Conservation (phyloP, 164 flowering plant species). For the Annona squamosa region DNA sequence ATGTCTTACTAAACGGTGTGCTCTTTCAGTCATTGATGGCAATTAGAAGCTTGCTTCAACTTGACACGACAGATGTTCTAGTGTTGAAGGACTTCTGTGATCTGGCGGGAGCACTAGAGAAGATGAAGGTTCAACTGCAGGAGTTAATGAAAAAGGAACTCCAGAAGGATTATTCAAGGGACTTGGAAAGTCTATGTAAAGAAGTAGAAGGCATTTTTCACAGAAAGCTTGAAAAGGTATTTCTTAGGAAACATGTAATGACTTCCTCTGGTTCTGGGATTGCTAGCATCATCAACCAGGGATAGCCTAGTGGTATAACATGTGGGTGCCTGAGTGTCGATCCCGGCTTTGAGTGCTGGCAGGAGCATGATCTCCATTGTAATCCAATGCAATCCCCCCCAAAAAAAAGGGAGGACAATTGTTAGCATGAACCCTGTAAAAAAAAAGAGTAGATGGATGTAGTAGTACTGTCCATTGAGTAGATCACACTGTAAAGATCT, state of each 20-base stretch:
- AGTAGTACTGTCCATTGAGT: too few species aligned
- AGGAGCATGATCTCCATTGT: too few species aligned
- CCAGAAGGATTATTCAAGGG: slow-evolving; percentile 47
- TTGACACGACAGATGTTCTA: slow-evolving; percentile 42
- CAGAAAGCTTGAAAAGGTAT: slow-evolving; percentile 48
- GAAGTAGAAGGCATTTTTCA: slow-evolving; percentile 63
- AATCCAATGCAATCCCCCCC: too few species aligned
- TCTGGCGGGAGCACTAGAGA: slow-evolving; percentile 55
- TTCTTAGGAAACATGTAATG: not conserved
- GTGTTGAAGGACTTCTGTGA: slow-evolving; percentile 57
- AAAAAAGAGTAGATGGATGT: too few species aligned
- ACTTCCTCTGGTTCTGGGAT: not conserved
- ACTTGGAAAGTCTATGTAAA: slow-evolving; percentile 58
- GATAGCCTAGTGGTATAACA: not conserved
- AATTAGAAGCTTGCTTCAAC: slow-evolving; percentile 62
- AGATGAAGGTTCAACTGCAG: slow-evolving; percentile 47
- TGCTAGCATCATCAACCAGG: not conserved
- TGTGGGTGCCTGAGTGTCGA: not conserved
- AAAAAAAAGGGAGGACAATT: too few species aligned
- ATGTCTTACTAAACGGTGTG: not conserved
- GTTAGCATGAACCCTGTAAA: too few species aligned
- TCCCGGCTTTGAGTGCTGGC: too few species aligned
- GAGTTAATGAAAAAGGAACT: slow-evolving; percentile 44
- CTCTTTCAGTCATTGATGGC: slow-evolving; percentile 59
- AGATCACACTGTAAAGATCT: too few species aligned